These are phyloP conservation scores for Diaporthe nobilis DNA, from an alignment of 2,329 filamentous ascomycete species.

Conservation along the genomic window DNA sequence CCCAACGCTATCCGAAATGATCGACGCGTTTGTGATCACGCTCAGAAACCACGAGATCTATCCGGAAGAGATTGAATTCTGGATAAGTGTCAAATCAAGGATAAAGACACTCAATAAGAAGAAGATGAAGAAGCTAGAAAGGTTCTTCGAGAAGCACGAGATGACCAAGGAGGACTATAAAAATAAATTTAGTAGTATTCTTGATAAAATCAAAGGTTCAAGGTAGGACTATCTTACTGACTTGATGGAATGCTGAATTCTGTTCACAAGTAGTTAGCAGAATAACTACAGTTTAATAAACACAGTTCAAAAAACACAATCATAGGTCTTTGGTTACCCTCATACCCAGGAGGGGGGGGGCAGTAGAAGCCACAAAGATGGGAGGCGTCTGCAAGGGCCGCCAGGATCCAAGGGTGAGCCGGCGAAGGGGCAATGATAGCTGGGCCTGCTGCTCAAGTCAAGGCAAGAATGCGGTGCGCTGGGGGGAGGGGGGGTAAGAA, in stretches of 20 bases:
- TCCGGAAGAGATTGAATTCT: background rate
- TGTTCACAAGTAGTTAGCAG: background rate
- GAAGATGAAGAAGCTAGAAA: too few species aligned
- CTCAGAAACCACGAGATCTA: background rate
- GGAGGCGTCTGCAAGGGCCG: background rate
- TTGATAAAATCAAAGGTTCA: background rate
- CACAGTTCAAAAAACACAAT: background rate
- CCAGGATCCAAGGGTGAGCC: background rate
- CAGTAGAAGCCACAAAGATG: background rate
- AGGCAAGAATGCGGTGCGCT: background rate
- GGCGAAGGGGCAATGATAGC: too few species aligned
- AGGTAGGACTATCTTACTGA: background rate
- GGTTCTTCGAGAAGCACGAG: too few species aligned
- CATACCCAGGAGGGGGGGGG: constrained; percentile 22
- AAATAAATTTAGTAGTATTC: background rate
- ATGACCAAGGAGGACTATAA: too few species aligned
- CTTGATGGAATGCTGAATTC: background rate
- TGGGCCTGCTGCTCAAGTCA: background rate
- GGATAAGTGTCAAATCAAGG: background rate
- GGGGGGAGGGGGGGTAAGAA: too few species aligned
- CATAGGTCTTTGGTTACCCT: constrained; percentile 10
- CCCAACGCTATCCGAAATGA: background rate
- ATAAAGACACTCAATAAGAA: too few species aligned
- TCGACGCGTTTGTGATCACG: background rate
- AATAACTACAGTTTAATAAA: background rate